Evolutionary conservation across 2,329 filamentous ascomycete species (phyloP).

Genomic region (Endocalyx cinctus): DNA sequence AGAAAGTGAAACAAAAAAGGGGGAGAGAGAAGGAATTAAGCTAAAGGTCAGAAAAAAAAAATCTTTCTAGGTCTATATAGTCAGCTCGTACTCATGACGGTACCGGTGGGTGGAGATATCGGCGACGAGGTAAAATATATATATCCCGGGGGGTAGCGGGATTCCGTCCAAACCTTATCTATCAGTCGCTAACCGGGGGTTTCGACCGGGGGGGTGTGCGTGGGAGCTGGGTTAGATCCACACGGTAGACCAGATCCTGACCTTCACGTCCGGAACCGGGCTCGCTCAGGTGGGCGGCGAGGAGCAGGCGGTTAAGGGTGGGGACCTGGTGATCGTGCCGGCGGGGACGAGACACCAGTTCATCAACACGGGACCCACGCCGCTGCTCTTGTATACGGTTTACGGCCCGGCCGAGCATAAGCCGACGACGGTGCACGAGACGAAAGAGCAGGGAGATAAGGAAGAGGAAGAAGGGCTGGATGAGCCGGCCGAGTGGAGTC

Average conservation of each 20-base stretch:
- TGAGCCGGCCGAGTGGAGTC: conserved; percentile 56
- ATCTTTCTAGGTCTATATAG: conserved; percentile 47
- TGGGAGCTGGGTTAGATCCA: conserved; percentile 36
- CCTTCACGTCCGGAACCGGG: conserved; percentile 57
- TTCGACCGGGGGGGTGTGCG: no score
- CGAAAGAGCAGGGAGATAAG: conserved; percentile 58
- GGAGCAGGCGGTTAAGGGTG: conserved; percentile 43
- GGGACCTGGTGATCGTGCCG: conserved; percentile 44
- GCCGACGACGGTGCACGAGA: conserved; percentile 54
- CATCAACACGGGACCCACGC: conserved; percentile 54
- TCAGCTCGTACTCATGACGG: conserved; percentile 61
- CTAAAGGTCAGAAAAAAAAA: no score
- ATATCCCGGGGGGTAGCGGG: no score
- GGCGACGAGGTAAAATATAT: conserved; percentile 65
- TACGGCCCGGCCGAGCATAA: conserved; percentile 61
- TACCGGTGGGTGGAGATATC: conserved; percentile 60
- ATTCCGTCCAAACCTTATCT: no score
- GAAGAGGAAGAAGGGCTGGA: conserved; percentile 58
- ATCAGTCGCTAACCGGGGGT: no score
- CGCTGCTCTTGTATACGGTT: conserved; percentile 58
- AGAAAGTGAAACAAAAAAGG: no score
- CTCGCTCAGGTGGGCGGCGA: conserved; percentile 55
- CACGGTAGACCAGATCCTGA: conserved; percentile 60
- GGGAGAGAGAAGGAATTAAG: no score
- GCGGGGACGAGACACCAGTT: conserved; percentile 64